Conservation (phyloP, 257 asterid species). For the Linderniella brevidens region DNA sequence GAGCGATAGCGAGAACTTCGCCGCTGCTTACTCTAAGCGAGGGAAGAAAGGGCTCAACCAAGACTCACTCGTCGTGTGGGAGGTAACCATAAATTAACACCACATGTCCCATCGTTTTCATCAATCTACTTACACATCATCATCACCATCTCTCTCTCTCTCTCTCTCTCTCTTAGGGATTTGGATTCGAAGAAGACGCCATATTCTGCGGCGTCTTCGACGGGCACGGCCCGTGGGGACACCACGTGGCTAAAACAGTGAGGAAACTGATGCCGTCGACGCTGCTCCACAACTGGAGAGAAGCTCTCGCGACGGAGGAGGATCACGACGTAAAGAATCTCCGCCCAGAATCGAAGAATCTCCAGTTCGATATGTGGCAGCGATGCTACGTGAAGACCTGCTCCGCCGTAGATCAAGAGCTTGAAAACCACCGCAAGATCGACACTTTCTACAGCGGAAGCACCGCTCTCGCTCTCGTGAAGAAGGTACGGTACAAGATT, state of each 20-base stretch:
- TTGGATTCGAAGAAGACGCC: slow-evolving; percentile 93
- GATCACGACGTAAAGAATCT: slow-evolving; percentile 34
- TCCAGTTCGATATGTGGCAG: slow-evolving; percentile 60
- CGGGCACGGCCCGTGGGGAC: slow-evolving; percentile 98
- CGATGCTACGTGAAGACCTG: slow-evolving; percentile 70
- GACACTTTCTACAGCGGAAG: slow-evolving; percentile 80
- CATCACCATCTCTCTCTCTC: too few species aligned
- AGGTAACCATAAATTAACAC: slow-evolving; percentile 23
- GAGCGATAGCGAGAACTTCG: slow-evolving; percentile 53
- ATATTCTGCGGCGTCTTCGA: slow-evolving; percentile 89
- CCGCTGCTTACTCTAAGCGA: slow-evolving; percentile 66
- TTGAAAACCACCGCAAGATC: slow-evolving; percentile 48
- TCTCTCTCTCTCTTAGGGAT: slow-evolving; percentile 26
- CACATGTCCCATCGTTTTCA: background rate
- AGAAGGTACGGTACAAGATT: slow-evolving; percentile 39
- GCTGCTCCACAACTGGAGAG: slow-evolving; percentile 71
- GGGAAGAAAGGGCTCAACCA: slow-evolving; percentile 83
- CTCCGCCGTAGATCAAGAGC: slow-evolving; percentile 75
- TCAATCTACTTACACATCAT: too few species aligned
- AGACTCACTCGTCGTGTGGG: slow-evolving; percentile 86
- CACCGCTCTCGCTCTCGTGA: slow-evolving; percentile 69
- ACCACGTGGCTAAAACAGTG: slow-evolving; percentile 72
- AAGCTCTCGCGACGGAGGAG: slow-evolving; percentile 38
- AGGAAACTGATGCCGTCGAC: slow-evolving; percentile 60
- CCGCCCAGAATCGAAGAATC: slow-evolving; percentile 30